Evolutionary conservation across 1,284 basidiomycete genomes (phyloP), one percentile per base, ranked within the genome.

Genomic region (Ceratorhiza oryzae-sativae): DNA sequence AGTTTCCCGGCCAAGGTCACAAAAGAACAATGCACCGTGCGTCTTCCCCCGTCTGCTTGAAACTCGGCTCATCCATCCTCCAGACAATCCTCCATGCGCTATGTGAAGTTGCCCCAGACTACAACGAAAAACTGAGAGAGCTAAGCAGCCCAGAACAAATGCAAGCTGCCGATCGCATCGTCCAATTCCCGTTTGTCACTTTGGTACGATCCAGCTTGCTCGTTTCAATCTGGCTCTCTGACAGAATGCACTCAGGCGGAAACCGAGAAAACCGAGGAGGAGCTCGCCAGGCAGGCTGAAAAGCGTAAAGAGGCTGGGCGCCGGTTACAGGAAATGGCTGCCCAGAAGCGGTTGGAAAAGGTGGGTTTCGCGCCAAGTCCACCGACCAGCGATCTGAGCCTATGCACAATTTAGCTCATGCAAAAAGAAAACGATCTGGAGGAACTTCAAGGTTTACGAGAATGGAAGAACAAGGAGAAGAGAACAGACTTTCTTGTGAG

Each of bases 201-300:
- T 86, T 92, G 8, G 82, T 84, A 73, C 56, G 82, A 78, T 6
- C 18, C 55, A 13, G 55, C 39, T 42, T 56, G 20, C 30, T 36
- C 25, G 30, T 34, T 30, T 25, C 13, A 34, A n/a, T 20, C 1
- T 13, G 45, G 32, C 15, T 25, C 25, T 56, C 41, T 45, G 5
- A 32, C 12, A 6, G 12, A 42, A 9, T 32, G 6, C n/a, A n/a
- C 72, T 30, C 77, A 84, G 77, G 85, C 87, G 0, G 82, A 86
- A 0, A 90, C 93, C 58, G 95, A 97, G 80, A 97, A 96, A 80
- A 92, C 94, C 0, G 93, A 95, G 76, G 97, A 97, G 76, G 97
- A 98, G 78, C 80, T 97, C 0, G 86, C 88, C 0, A 85, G 88
- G 27, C 86, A 90, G 48, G 84, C 90, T 0, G 95, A 97, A 79